Evolutionary conservation across 1,139 yeast species (phyloP).

Genomic region (Hansenula lynferdii): DNA sequence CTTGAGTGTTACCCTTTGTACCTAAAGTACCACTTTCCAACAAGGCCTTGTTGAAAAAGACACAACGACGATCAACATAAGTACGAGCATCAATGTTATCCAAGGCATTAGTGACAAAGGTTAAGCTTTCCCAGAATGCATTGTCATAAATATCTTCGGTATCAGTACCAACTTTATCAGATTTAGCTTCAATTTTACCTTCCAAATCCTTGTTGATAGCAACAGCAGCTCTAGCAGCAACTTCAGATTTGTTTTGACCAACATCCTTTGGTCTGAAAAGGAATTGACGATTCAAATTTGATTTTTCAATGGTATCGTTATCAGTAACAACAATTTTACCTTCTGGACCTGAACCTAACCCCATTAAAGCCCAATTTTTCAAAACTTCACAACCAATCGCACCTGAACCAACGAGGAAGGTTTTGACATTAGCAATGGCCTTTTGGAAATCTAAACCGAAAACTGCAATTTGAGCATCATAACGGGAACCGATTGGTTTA

Average conservation of each 20-base stretch:
- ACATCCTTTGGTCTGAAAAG: conserved; percentile 93
- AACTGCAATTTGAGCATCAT: conserved; percentile 92
- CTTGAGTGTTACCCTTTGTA: conserved; percentile 98
- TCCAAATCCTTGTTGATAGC: conserved; percentile 79
- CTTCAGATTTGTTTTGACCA: conserved; percentile 86
- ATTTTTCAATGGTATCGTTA: conserved; percentile 92
- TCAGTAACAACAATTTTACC: conserved; percentile 88
- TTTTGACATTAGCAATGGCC: conserved; percentile 66
- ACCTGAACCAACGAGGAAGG: conserved; percentile 95
- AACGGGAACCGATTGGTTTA: conserved; percentile 73
- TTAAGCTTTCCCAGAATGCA: conserved; percentile 78
- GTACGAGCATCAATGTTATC: conserved; percentile 98
- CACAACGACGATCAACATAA: conserved; percentile 95
- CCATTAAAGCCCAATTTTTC: conserved; percentile 97
- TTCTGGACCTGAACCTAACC: conserved; percentile 85
- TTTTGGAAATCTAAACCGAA: conserved; percentile 80
- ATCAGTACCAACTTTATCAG: conserved; percentile 91
- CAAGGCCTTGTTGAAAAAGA: conserved; percentile 84
- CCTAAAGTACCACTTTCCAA: conserved; percentile 97
- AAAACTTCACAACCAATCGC: conserved; percentile 99
- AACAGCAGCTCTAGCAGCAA: conserved; percentile 80
- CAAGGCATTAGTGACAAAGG: conserved; percentile 91
- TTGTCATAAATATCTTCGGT: conserved; percentile 86
- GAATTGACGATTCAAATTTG: conserved; percentile 94
- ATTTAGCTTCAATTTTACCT: conserved; percentile 71